Evolutionary conservation across 2,329 filamentous ascomycete genomes (phyloP), one percentile per base, ranked within the genome.

Genomic region (Chrysoporthe deuterocubensis): DNA sequence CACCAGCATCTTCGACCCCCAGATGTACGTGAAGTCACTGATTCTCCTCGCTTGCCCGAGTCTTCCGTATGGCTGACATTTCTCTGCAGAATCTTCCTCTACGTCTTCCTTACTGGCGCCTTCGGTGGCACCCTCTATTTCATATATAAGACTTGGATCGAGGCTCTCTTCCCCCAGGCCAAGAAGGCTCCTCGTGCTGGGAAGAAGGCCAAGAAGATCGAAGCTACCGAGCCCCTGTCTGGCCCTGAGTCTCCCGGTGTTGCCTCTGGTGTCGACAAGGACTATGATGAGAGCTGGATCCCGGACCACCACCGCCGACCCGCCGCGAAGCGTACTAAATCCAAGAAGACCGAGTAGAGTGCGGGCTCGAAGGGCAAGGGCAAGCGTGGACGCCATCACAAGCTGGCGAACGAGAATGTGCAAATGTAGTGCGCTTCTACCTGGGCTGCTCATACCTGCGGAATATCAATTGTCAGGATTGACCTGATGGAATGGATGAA

Each of bases 91-190:
- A 93, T 98, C 83, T 99, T 99, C 89, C 89, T 99, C 71, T 98
- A 98, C 85, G 85, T 97, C 78, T 90, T 98, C 84, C 91, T 99
- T 74, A 84, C 90, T 65, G 90, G 86, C 70, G 87, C 86, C 71
- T 96, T 97, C 78, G 89, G 82, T 72, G 94, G 92, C 71, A 93
- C 90, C 65, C 88, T 91, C 78, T 97, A 95, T 89, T 97, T 97
- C 81, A 93, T 97, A 83, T 99, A 99, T 88, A 96, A 91, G 84
- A 97, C 95, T 76, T 98, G 95, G 94, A 92, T 99, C 81, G 92
- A 94, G 75, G 90, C 94, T 16, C 92, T 99, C 78, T 97, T 98
- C 86, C 95, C 96, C 61, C 93, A 97, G 85, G 90, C 91, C 73
- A 92, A 93, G 84, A 88, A 89, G 71, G 83, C 86, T 67, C 83